Base-by-base conservation (phyloP, 495 filamentous ascomycete genomes). In the Penicillium tannophilum region DNA sequence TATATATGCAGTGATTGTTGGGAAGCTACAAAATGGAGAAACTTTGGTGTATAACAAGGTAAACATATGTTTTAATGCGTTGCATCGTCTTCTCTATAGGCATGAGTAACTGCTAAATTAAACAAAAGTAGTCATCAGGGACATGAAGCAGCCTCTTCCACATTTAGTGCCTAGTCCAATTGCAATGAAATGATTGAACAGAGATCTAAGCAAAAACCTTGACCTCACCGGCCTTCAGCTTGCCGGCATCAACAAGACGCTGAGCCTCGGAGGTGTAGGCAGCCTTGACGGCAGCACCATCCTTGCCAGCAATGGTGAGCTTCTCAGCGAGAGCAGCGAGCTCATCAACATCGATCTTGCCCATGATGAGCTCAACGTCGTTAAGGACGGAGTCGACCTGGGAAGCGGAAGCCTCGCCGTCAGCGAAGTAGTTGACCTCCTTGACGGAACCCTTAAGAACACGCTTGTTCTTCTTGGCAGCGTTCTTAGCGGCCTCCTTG, bases 391-490 rank as follows among this genome's bases (percentile, higher is more conserved):
- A 76, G 72, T 97, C 92, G 54, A 97, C 89, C 68, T 88, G 80
- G 31, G 86, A 80, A 3, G 91, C 78, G 9, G 84, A 82, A 4
- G 92, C 83, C 64, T 90, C 84, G 30, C 84, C 84, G 16, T 81
- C 80, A 26, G 73, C 79, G 55, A 83, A 87, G 85, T 98, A 98
- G 82, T 97, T 97, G 64, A 87, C 91, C 56, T 98, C 94, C 83
- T 98, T 98, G 76, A 94, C 90, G 63, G 88, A 89, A 33, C 83
- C 86, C 69, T 93, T 90, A 58, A 98, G 82, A 35, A 97, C 90
- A 79, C 94, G 88, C 80, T 96, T 96, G 81, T 98, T 98, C 89
- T 98, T 98, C 90, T 98, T 98, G 63, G 93, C 86, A 4, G 95
- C 93, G 71, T 90, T 96, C 86, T 98, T 98, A 6, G 90, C 90